A percentile compares a stretch with the other conserved stretches of the same genome.
Evolutionary conservation across 2,329 filamentous ascomycete species (phyloP).

Genomic region (Hypoxylon sp.): DNA sequence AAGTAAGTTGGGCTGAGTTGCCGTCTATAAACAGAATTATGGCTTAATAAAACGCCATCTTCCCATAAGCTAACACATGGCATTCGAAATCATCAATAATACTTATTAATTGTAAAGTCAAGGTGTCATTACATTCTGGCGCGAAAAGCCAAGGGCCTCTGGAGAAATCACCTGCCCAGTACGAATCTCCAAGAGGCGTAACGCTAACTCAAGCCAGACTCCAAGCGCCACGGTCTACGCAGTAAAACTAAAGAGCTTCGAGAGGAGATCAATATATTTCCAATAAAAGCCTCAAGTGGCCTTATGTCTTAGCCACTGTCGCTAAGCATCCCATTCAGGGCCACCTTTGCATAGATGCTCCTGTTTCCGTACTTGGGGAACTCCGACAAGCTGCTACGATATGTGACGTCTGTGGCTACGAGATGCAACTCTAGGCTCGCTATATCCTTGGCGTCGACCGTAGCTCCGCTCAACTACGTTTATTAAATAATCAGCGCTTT

Average conservation of each 20-base stretch:
- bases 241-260: background rate
- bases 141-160: background rate
- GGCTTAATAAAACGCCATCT: background rate
- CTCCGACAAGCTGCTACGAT: slow-evolving; percentile 33
- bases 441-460: slow-evolving; percentile 29
- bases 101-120: slow-evolving; percentile 3
- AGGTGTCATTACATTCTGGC: background rate
- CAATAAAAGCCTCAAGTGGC: background rate
- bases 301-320: background rate
- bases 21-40: background rate
- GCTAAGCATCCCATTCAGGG: background rate
- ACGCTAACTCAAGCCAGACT: background rate
- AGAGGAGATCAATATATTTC: background rate
- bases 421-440: slow-evolving; percentile 42
- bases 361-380: slow-evolving; percentile 44
- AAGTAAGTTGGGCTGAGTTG: background rate
- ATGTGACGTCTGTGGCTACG: slow-evolving; percentile 34
- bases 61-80: background rate
- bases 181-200: background rate
- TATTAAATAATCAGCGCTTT: background rate
- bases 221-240: background rate
- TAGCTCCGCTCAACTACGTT: slow-evolving; percentile 15
- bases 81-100: background rate
- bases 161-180: background rate
- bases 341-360: slow-evolving; percentile 20